phyloP scores from a whole-genome alignment of 805 yeast species.

The Yarrowia osloensis region DNA sequence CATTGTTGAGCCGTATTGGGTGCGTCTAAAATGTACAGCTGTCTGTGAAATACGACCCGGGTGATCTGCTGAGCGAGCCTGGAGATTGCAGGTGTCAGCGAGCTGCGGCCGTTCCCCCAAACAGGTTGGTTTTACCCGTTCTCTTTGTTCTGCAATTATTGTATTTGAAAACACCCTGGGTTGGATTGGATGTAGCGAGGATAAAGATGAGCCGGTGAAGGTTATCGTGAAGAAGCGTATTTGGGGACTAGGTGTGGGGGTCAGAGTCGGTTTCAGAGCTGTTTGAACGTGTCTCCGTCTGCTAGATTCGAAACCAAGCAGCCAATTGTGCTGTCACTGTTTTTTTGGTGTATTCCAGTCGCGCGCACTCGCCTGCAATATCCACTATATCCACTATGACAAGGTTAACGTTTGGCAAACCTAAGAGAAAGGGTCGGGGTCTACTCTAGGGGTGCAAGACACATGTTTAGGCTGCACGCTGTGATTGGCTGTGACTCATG shows the following conservation, averaged over 20 bases:
- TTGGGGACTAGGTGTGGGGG: not conserved
- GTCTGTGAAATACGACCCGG: not conserved
- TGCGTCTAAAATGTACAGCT: too few species aligned
- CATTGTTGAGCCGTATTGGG: not conserved
- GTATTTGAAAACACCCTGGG: not conserved
- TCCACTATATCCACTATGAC: not conserved
- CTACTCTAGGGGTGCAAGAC: conserved; percentile 28
- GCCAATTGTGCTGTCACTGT: too few species aligned
- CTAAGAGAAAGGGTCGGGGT: not conserved
- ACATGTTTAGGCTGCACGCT: conserved; percentile 9
- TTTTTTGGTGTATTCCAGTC: too few species aligned
- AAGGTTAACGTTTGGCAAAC: not conserved
- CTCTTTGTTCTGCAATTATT: too few species aligned
- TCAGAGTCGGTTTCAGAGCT: too few species aligned
- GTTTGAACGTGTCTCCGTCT: too few species aligned
- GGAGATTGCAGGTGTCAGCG: too few species aligned
- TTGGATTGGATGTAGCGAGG: not conserved
- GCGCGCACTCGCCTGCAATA: too few species aligned
- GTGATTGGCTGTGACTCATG: conserved; percentile 28
- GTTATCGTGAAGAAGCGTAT: not conserved
- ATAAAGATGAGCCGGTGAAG: conserved; percentile 3
- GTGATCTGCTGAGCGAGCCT: too few species aligned
- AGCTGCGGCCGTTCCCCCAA: too few species aligned
- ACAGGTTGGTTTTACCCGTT: too few species aligned
- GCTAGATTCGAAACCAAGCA: too few species aligned